Percentiles rank a stretch among this genome's conserved stretches.
Conservation (phyloP, 441 rosid genomes). For the Pelargonium cotyledonis region DNA sequence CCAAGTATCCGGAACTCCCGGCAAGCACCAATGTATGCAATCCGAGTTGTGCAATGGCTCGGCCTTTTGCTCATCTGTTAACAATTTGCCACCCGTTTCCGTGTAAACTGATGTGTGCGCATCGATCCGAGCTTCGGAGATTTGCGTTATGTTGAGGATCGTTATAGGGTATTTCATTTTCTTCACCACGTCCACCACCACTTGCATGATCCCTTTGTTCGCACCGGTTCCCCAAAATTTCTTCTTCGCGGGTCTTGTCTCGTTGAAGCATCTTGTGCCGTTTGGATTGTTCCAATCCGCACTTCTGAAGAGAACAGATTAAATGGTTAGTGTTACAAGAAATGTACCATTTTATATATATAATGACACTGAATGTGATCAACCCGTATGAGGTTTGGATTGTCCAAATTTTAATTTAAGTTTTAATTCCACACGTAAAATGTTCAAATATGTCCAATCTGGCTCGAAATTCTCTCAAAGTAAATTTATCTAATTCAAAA, state of each 20-base stretch:
- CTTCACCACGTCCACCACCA: slow-evolving; percentile 35
- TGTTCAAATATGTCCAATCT: neutral
- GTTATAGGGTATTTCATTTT: slow-evolving; percentile 73
- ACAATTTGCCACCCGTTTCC: slow-evolving; percentile 60
- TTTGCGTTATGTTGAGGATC: slow-evolving; percentile 67
- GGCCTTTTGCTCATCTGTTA: slow-evolving; percentile 57
- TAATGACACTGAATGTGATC: too few species aligned
- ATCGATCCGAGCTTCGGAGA: slow-evolving; percentile 76
- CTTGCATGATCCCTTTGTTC: slow-evolving; percentile 61
- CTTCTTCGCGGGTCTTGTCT: slow-evolving; percentile 62
- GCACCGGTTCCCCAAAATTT: slow-evolving; percentile 77
- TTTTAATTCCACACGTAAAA: neutral
- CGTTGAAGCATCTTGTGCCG: slow-evolving; percentile 75
- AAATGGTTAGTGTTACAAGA: neutral
- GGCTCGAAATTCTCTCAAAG: too few species aligned
- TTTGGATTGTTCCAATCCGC: slow-evolving; percentile 62
- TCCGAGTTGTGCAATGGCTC: slow-evolving; percentile 65
- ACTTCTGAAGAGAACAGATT: slow-evolving; percentile 31
- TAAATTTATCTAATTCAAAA: too few species aligned
- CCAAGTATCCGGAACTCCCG: slow-evolving; percentile 89
- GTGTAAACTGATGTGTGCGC: slow-evolving; percentile 74
- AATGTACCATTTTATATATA: too few species aligned
- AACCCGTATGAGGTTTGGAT: too few species aligned
- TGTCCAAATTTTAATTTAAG: too few species aligned
- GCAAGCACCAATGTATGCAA: slow-evolving; percentile 93